Percentiles rank a stretch among this genome's conserved stretches.
Conservation (phyloP, 305 asterid genomes). For the Fraxinus baroniana region DNA sequence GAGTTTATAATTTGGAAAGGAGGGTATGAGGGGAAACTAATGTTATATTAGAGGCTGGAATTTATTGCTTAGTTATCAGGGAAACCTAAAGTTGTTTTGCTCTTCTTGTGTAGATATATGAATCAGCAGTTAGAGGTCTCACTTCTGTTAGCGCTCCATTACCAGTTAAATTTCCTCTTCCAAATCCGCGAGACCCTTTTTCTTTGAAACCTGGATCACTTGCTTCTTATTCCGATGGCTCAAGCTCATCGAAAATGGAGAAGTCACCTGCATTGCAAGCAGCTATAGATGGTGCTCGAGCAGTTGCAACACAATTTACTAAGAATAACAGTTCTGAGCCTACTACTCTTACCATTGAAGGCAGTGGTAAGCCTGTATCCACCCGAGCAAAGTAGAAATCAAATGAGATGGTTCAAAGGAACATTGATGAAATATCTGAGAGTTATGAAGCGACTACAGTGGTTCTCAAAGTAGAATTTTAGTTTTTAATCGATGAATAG, state of each 20-base stretch:
- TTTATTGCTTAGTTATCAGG: background rate
- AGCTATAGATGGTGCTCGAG: conserved; percentile 77
- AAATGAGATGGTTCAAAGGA: conserved; percentile 12
- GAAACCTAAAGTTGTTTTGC: background rate
- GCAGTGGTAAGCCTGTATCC: conserved; percentile 27
- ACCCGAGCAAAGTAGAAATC: conserved; percentile 35
- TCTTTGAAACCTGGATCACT: conserved; percentile 71
- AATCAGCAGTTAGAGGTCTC: conserved; percentile 75
- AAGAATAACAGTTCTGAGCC: conserved; percentile 30
- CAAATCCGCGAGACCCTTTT: conserved; percentile 50
- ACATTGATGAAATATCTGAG: conserved; percentile 3
- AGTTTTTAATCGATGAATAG: background rate
- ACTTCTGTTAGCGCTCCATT: conserved; percentile 50
- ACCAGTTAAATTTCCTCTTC: conserved; percentile 63
- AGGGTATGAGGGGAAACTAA: conserved; percentile 46
- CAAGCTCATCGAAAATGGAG: conserved; percentile 34
- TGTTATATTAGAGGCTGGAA: background rate
- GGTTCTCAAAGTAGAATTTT: background rate
- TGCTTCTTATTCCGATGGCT: conserved; percentile 27
- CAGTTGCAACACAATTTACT: conserved; percentile 75
- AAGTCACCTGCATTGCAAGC: conserved; percentile 54
- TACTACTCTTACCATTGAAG: conserved; percentile 10
- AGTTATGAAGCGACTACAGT: conserved; percentile 12
- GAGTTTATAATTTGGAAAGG: conserved; percentile 81
- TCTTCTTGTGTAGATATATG: conserved; percentile 50